phyloP scores from a whole-genome alignment of 1,284 basidiomycete genomes.

The Gymnopus androsaceus region DNA sequence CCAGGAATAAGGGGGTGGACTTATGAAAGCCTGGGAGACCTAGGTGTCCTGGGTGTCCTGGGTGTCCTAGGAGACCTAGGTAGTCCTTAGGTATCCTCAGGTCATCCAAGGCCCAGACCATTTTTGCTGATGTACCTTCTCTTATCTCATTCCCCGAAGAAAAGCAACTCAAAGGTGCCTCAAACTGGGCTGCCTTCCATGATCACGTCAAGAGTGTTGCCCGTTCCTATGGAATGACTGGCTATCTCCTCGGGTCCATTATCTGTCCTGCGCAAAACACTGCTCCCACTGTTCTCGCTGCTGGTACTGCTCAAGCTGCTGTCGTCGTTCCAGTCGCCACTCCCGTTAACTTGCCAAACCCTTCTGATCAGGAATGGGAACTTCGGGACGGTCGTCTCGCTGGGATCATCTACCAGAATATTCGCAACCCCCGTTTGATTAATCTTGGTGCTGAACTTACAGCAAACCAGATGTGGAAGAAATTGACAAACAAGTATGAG shows the following conservation, averaged over 20 bases:
- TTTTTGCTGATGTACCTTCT: no score
- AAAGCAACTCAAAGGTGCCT: no score
- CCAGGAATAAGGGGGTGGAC: no score
- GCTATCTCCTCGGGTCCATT: slow-evolving; percentile 2
- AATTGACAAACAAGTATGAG: no score
- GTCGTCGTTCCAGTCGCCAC: background rate
- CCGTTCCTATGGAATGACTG: background rate
- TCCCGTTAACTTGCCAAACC: background rate
- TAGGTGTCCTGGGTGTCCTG: no score
- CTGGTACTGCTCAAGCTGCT: background rate
- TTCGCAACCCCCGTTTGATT: background rate
- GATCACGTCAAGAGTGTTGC: background rate
- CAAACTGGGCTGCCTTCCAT: no score
- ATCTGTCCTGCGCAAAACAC: background rate
- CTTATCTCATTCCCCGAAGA: no score
- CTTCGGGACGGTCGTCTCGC: background rate
- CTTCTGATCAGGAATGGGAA: background rate
- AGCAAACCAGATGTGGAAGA: background rate
- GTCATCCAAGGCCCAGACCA: no score
- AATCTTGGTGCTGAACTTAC: background rate
- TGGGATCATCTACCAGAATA: background rate
- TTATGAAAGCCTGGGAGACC: no score
- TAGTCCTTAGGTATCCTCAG: no score
- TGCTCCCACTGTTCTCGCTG: background rate
- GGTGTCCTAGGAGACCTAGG: no score